Evolutionary conservation across 352 stramenopile genomes (phyloP), one percentile per base, ranked within the genome.

Genomic region (Globisporangium apiculatum): DNA sequence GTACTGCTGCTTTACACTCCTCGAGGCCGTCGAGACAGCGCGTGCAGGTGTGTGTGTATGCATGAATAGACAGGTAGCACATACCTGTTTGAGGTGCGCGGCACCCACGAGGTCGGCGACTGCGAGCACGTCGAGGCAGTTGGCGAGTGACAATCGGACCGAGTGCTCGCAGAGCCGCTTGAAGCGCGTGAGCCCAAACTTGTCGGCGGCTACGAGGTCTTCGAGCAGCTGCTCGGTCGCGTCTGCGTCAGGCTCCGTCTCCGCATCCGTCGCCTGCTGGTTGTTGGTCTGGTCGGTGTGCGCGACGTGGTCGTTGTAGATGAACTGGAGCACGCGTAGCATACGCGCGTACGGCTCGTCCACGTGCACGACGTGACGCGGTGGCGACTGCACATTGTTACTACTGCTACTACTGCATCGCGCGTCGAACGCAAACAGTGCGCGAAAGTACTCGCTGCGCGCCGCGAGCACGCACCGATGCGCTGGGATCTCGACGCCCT

Each of bases 361-460:
- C 18, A 90, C 79, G n/a, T 63, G 57, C 1, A 92, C 43, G 37
- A 71, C 58, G 10, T 24, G 40, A 17, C 5, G 15, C 40, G 50
- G 46, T 18, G 41, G 51, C 11, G 9, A 42, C 31, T 38, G 17
- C 7, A 14, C 18, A 38, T 7, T 47, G 50, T 15, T 5, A 38
- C 12, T 36, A 18, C 18, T 48, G 36, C 14, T 49, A 18, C 41
- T 49, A 45, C 60, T 37, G 31, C 46, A 42, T 5, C 61, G 64
- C 15, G 31, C 54, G 14, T 61, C 61, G 17, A 86, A 86, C 15
- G 68, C 66, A 3, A 89, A 53, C 0, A 89, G 53, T 4, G 66
- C 79, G 24, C 78, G 73, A 60, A 92, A 91, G 60, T 87, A 89
- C 18, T 81, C 75, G 47, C 83, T 92, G 36, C 83, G 68, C 7